These are phyloP conservation scores for Pythium grandisporangium DNA, from an alignment of 352 stramenopile species.

Conservation along the genomic window DNA sequence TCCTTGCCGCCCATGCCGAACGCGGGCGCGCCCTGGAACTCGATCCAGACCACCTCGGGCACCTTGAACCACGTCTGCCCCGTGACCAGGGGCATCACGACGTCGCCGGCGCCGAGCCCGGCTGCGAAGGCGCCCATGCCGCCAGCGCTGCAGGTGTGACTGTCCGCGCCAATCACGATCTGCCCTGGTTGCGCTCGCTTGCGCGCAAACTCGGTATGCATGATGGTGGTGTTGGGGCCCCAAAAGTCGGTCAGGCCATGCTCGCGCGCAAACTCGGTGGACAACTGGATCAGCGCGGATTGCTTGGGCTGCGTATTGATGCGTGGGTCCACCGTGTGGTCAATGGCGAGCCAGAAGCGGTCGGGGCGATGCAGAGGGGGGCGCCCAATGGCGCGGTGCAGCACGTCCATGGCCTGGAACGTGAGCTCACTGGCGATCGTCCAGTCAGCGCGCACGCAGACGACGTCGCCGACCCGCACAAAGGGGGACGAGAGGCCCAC, in stretches of 20 bases:
- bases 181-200: conserved; percentile 74
- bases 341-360: conserved; percentile 77
- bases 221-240: conserved; percentile 79
- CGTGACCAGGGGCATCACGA: conserved; percentile 78
- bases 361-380: conserved; percentile 64
- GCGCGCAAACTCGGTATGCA: conserved; percentile 78
- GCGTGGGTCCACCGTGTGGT: conserved; percentile 75
- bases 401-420: conserved; percentile 78
- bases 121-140: conserved; percentile 72
- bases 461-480: conserved; percentile 57
- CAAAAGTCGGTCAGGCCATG: conserved; percentile 71
- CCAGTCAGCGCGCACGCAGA: conserved; percentile 75
- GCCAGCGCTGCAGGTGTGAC: conserved; percentile 65
- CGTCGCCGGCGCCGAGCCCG: conserved; percentile 60
- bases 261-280: conserved; percentile 64
- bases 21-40: conserved; percentile 54
- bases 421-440: conserved; percentile 73
- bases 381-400: conserved; percentile 66
- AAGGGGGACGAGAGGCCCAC: conserved; percentile 35
- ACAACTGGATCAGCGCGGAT: conserved; percentile 71
- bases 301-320: conserved; percentile 75
- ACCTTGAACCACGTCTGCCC: conserved; percentile 84
- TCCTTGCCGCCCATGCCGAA: conserved; percentile 79
- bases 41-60: conserved; percentile 67
- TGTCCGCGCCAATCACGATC: conserved; percentile 78